Evolutionary conservation across 1,284 basidiomycete species (phyloP).

Genomic region (Tilletia indica): DNA sequence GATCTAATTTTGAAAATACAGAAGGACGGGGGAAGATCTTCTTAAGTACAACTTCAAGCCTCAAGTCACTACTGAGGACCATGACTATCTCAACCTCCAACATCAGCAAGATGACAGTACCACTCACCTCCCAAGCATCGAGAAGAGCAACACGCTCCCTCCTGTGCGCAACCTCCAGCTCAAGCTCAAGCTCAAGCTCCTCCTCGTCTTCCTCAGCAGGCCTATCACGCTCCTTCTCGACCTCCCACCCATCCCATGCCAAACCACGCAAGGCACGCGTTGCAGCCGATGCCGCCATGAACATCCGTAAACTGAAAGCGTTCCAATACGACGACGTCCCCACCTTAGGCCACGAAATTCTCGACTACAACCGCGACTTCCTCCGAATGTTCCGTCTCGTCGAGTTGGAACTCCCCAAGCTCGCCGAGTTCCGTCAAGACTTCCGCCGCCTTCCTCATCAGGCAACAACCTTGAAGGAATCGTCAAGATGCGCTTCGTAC

Average conservation of each 20-base stretch:
- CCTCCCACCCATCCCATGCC: constrained; percentile 28
- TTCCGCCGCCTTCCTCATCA: constrained; percentile 52
- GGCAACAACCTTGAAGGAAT: constrained; percentile 19
- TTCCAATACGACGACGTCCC: constrained; percentile 54
- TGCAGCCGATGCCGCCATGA: constrained; percentile 32
- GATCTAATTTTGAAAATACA: not conserved
- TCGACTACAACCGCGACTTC: constrained; percentile 44
- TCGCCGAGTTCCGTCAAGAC: constrained; percentile 22
- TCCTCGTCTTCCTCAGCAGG: not conserved
- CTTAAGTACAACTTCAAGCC: not conserved
- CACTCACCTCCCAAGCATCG: not conserved
- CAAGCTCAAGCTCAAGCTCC: not conserved
- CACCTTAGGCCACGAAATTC: constrained; percentile 45
- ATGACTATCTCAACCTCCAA: not conserved
- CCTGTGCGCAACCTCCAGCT: too few species aligned
- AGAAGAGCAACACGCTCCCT: not conserved
- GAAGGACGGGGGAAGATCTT: too few species aligned
- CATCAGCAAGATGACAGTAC: not conserved
- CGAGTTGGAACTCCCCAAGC: constrained; percentile 51
- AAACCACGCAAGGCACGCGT: constrained; percentile 40
- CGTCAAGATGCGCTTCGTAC: constrained; percentile 50
- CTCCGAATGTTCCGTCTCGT: constrained; percentile 42
- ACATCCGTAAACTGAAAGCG: constrained; percentile 38
- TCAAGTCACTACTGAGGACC: not conserved
- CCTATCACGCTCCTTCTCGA: constrained; percentile 28